Evolutionary conservation across 306 rosid genomes (phyloP).

Genomic region (Cicer judaicum): DNA sequence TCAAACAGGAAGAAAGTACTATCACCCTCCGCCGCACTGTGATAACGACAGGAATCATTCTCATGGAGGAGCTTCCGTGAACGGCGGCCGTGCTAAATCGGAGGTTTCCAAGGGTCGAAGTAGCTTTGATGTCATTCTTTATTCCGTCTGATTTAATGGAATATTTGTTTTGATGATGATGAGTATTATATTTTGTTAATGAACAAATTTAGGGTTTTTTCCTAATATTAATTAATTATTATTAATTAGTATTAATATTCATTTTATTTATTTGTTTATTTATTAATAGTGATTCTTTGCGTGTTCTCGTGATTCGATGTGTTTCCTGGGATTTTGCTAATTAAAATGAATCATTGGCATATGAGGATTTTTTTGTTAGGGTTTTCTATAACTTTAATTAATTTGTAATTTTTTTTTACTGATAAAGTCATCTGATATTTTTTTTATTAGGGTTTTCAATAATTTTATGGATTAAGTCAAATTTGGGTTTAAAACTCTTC

Average conservation of each 20-base stretch:
- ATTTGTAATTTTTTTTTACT: neutral
- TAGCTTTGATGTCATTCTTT: slow-evolving; percentile 57
- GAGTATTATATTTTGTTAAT: neutral
- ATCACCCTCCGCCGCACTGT: slow-evolving; percentile 63
- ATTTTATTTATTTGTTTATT: neutral
- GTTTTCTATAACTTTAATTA: neutral
- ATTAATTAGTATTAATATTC: neutral
- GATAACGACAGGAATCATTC: slow-evolving; percentile 39
- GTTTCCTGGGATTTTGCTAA: neutral
- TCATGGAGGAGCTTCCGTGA: slow-evolving; percentile 14
- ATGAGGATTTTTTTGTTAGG: neutral
- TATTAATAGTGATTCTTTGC: neutral
- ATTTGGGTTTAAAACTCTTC: too few relatives aligned
- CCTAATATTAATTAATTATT: neutral
- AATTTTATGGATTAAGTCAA: too few relatives aligned
- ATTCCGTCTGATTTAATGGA: slow-evolving; percentile 52
- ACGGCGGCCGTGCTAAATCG: slow-evolving; percentile 40
- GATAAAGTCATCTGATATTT: too few relatives aligned
- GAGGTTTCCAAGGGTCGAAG: slow-evolving; percentile 1
- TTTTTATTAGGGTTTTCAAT: too few relatives aligned
- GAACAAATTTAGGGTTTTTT: neutral
- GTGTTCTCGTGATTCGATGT: neutral
- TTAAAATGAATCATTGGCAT: neutral
- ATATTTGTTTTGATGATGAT: neutral
- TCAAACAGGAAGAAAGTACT: slow-evolving; percentile 69